These are phyloP conservation scores for Macrocybe gigantea DNA, from an alignment of 768 basidiomycete genomes.

Conservation along the genomic window DNA sequence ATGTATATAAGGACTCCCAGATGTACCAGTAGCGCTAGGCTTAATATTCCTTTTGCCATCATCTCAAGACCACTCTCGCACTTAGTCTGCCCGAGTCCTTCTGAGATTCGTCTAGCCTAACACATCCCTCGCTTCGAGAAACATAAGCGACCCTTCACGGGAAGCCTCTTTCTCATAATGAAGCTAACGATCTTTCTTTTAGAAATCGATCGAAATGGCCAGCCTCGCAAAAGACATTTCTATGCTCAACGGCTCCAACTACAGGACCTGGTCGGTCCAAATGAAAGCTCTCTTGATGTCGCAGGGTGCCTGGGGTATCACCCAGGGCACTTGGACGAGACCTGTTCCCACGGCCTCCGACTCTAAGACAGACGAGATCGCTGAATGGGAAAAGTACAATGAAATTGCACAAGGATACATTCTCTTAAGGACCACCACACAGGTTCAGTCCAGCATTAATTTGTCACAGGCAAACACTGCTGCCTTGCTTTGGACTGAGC, in stretches of 20 bases:
- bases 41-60: too few relatives aligned
- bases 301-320: neutral
- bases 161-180: neutral
- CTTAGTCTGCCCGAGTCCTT: too few relatives aligned
- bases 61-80: too few relatives aligned
- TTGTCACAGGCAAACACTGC: neutral
- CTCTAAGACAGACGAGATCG: conserved; percentile 11
- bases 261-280: neutral
- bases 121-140: neutral
- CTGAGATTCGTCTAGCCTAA: too few relatives aligned
- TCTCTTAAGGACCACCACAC: neutral
- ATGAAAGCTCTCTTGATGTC: neutral
- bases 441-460: neutral
- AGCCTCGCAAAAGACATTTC: neutral
- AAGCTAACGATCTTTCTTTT: neutral
- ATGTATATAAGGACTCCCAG: too few relatives aligned
- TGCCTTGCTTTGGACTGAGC: neutral
- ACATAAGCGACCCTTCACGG: neutral
- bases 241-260: neutral
- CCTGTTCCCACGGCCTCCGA: neutral
- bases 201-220: neutral
- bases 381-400: neutral
- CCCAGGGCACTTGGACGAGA: neutral
- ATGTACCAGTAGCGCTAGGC: too few relatives aligned
- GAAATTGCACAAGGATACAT: neutral